phyloP scores from a whole-genome alignment of 2,329 filamentous ascomycete species.

The Sarocladiaceae sp. region DNA sequence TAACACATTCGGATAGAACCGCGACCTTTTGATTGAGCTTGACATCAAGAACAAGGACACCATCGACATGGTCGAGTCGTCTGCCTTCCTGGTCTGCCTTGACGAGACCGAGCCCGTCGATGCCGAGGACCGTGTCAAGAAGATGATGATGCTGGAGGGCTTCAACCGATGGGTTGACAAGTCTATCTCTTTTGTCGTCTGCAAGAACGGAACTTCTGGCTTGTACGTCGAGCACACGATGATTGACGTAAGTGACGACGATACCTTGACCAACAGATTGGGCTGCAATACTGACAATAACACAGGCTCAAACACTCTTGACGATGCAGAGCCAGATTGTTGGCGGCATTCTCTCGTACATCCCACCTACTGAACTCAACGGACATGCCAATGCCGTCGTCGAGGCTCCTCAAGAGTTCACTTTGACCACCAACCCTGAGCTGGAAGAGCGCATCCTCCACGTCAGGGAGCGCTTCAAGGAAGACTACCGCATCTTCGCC shows the following conservation, averaged over 20 bases:
- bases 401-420: not conserved
- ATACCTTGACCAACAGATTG: too few relatives aligned
- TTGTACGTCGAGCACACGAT: constrained; percentile 11
- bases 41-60: not conserved
- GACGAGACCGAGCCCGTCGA: constrained; percentile 10
- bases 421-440: not conserved
- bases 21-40: not conserved
- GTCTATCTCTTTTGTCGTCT: constrained; percentile 10
- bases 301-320: not conserved
- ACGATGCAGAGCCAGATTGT: not conserved
- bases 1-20: constrained; percentile 5
- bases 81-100: constrained; percentile 11
- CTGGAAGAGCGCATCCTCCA: not conserved
- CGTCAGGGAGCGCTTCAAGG: not conserved
- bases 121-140: not conserved
- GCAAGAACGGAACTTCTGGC: constrained; percentile 10
- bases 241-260: constrained; percentile 11
- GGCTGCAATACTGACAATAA: not conserved
- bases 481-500: not conserved
- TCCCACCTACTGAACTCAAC: not conserved
- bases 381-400: not conserved
- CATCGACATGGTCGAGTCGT: constrained; percentile 9
- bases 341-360: not conserved
- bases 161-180: constrained; percentile 14
- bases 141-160: constrained; percentile 6